Conservation (phyloP, 2,329 filamentous ascomycete genomes). For the Trichoderma guizhouense region DNA sequence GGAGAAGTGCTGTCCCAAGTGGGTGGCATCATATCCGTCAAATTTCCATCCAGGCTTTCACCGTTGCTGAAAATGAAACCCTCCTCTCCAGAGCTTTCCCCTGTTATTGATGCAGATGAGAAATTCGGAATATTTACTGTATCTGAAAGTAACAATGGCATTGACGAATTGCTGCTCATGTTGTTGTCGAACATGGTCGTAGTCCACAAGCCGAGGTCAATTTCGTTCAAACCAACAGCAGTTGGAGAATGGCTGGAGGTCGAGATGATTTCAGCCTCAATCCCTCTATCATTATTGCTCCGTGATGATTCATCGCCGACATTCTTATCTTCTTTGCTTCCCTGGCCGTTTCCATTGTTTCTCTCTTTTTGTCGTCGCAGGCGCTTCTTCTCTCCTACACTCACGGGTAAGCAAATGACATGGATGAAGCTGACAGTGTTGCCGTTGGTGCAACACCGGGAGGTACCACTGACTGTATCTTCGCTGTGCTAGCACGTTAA, state of each 20-base stretch:
- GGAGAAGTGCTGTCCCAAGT: conserved; percentile 23
- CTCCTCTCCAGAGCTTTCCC: conserved; percentile 5
- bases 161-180: conserved; percentile 3
- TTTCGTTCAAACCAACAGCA: conserved; percentile 20
- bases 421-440: background rate
- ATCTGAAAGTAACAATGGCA: conserved; percentile 21
- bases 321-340: background rate
- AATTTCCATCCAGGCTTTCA: background rate
- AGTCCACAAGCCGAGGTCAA: conserved; percentile 29
- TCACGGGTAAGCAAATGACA: background rate
- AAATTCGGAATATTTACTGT: conserved; percentile 16
- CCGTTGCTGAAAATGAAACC: background rate
- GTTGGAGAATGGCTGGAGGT: background rate
- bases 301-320: background rate
- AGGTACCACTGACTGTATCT: conserved; percentile 42
- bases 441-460: background rate
- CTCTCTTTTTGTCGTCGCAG: conserved; percentile 26
- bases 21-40: conserved; percentile 18
- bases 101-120: background rate
- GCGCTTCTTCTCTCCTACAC: conserved; percentile 34
- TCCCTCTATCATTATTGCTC: conserved; percentile 1
- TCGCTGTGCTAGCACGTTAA: conserved; percentile 54
- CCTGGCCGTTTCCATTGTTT: background rate
- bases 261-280: background rate
- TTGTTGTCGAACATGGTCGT: conserved; percentile 21